Conservation (phyloP, 2,329 filamentous ascomycete genomes). For the Colletotrichum tofieldiae region DNA sequence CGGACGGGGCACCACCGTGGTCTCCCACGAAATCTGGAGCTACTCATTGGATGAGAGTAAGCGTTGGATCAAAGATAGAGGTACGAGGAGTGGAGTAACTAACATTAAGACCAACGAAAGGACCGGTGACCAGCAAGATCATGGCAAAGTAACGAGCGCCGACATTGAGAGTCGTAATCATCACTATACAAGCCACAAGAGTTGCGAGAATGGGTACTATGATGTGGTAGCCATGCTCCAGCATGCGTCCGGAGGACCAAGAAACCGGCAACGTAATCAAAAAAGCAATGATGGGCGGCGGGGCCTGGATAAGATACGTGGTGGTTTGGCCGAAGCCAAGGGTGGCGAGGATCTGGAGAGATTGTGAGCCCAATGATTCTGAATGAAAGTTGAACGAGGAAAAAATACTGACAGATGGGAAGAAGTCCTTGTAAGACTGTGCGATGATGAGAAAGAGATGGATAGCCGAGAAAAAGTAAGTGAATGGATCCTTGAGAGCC, state of each 20-base stretch:
- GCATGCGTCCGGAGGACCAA: conserved; percentile 56
- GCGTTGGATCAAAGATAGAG: not conserved
- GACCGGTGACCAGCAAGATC: conserved; percentile 57
- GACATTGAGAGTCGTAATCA: conserved; percentile 58
- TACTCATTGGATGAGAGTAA: not conserved
- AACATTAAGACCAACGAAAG: conserved; percentile 56
- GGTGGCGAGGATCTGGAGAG: conserved; percentile 48
- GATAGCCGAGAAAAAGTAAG: conserved; percentile 55
- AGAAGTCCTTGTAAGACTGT: conserved; percentile 59
- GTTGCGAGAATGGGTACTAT: conserved; percentile 55
- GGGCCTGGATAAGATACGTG: conserved; percentile 59
- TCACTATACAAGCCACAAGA: conserved; percentile 57
- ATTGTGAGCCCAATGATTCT: not conserved
- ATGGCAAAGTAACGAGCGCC: conserved; percentile 60
- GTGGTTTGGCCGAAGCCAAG: conserved; percentile 48
- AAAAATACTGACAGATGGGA: conserved; percentile 53
- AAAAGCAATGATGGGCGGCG: conserved; percentile 59
- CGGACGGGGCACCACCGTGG: conserved; percentile 57
- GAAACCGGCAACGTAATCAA: conserved; percentile 55
- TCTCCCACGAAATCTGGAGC: conserved; percentile 60
- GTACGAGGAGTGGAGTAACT: not conserved
- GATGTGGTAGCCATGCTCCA: conserved; percentile 60
- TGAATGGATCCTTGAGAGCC: conserved; percentile 54
- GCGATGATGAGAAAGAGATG: conserved; percentile 62
- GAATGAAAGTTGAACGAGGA: not conserved